phyloP scores from a whole-genome alignment of 2,329 filamentous ascomycete genomes.

The Claviceps sp. region DNA sequence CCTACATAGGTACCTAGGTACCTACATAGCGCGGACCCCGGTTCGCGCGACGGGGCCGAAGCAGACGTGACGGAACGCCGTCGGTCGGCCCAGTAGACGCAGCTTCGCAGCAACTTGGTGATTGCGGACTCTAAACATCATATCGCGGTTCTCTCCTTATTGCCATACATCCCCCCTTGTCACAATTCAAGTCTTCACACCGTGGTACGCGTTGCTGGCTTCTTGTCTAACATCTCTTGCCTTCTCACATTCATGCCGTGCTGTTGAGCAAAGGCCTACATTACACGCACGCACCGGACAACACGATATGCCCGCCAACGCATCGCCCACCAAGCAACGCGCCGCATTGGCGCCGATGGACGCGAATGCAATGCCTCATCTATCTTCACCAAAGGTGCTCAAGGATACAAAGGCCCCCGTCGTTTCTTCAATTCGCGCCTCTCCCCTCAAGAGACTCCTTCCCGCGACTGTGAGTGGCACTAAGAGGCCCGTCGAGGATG shows the following conservation, averaged over 20 bases:
- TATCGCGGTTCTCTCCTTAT: background rate
- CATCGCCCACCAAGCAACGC: constrained; percentile 32
- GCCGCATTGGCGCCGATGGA: constrained; percentile 33
- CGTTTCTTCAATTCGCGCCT: constrained; percentile 2
- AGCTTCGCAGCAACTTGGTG: background rate
- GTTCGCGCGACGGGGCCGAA: background rate
- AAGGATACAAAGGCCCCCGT: constrained; percentile 4
- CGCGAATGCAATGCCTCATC: constrained; percentile 27
- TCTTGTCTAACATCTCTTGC: background rate
- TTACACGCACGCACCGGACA: background rate
- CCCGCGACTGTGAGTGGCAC: constrained; percentile 9
- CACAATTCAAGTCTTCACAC: background rate
- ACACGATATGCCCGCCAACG: background rate
- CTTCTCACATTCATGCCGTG: background rate
- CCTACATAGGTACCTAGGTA: too few relatives aligned
- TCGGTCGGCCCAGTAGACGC: background rate
- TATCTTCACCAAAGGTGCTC: constrained; percentile 10
- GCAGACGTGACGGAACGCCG: background rate
- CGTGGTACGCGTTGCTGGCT: background rate
- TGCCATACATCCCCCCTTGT: background rate
- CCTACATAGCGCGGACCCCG: background rate
- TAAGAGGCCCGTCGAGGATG: constrained; percentile 13
- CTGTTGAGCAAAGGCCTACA: background rate
- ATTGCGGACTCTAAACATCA: background rate
- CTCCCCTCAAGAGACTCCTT: constrained; percentile 7